Percentiles rank a stretch among this genome's conserved stretches.
These are phyloP conservation scores for Aureobasidium mangrovei DNA, from an alignment of 2,329 filamentous ascomycete species.

Conservation along the genomic window DNA sequence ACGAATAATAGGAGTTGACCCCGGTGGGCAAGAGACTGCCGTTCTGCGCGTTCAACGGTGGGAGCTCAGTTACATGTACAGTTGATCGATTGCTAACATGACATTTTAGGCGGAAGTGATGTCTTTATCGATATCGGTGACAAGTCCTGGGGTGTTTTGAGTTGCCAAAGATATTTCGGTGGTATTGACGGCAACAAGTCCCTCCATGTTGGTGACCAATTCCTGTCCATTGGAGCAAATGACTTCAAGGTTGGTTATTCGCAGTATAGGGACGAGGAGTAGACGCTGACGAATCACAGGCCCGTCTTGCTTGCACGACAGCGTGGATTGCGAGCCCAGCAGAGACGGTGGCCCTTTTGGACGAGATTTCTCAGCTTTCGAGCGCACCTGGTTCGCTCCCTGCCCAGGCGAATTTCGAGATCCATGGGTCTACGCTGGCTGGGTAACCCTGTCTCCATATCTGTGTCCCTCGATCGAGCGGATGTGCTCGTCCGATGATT, in stretches of 20 bases:
- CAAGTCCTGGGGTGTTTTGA: slow-evolving; percentile 90
- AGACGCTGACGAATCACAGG: slow-evolving; percentile 33
- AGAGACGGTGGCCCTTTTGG: slow-evolving; percentile 82
- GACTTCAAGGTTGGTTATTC: slow-evolving; percentile 66
- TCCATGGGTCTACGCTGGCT: not conserved
- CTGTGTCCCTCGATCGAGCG: not conserved
- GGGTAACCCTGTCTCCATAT: not conserved
- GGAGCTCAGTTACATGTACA: not conserved
- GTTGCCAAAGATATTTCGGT: slow-evolving; percentile 86
- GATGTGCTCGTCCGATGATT: too few species aligned
- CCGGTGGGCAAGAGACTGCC: slow-evolving; percentile 61
- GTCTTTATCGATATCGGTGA: slow-evolving; percentile 98
- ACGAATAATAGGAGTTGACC: slow-evolving; percentile 54
- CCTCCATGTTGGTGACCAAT: slow-evolving; percentile 91
- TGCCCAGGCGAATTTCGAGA: not conserved
- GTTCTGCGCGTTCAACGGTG: slow-evolving; percentile 93
- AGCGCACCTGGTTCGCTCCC: not conserved
- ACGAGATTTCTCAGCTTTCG: slow-evolving; percentile 55
- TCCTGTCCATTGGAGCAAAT: slow-evolving; percentile 87
- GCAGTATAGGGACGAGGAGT: not conserved
- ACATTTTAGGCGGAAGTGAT: slow-evolving; percentile 63
- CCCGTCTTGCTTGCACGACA: slow-evolving; percentile 81
- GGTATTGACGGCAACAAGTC: slow-evolving; percentile 67
- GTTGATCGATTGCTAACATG: not conserved
- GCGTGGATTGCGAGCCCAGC: slow-evolving; percentile 92